These are phyloP conservation scores for Pichia sp. DNA, from an alignment of 1,139 yeast genomes.

Conservation along the genomic window DNA sequence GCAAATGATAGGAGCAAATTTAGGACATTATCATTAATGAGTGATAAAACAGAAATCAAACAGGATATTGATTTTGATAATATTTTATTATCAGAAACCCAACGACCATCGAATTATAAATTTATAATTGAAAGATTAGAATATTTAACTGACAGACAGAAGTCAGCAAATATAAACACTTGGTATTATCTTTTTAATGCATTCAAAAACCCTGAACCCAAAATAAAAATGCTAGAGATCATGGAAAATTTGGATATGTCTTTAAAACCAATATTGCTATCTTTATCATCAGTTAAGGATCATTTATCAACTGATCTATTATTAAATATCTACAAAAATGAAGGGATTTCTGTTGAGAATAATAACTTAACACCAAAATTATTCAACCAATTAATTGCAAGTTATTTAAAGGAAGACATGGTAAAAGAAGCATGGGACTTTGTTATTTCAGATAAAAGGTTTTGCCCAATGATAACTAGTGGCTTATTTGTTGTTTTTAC, in stretches of 20 bases:
- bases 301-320: conserved; percentile 15
- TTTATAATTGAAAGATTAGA: conserved; percentile 19
- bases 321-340: conserved; percentile 10
- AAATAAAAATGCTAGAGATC: conserved; percentile 16
- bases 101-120: conserved; percentile 13
- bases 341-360: conserved; percentile 8
- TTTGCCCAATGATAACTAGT: conserved; percentile 1
- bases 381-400: conserved; percentile 19
- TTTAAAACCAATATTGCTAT: conserved; percentile 18
- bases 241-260: conserved; percentile 21
- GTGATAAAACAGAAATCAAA: conserved; percentile 12
- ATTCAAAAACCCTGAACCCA: conserved; percentile 15
- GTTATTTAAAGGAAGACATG: conserved; percentile 14
- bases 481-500: conserved; percentile 19
- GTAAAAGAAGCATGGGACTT: conserved; percentile 18
- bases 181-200: conserved; percentile 24
- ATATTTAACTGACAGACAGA: conserved; percentile 9
- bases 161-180: conserved; percentile 20
- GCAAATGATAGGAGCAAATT: conserved; percentile 14
- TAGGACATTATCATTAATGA: conserved; percentile 20
- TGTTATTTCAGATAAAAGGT: background rate
- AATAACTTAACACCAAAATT: conserved; percentile 5
- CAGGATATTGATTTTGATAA: conserved; percentile 27
- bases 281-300: conserved; percentile 9
- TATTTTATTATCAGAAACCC: conserved; percentile 16